Evolutionary conservation across 768 basidiomycete genomes (phyloP), one percentile per base, ranked within the genome.

Genomic region (Phaeotremella fagi): DNA sequence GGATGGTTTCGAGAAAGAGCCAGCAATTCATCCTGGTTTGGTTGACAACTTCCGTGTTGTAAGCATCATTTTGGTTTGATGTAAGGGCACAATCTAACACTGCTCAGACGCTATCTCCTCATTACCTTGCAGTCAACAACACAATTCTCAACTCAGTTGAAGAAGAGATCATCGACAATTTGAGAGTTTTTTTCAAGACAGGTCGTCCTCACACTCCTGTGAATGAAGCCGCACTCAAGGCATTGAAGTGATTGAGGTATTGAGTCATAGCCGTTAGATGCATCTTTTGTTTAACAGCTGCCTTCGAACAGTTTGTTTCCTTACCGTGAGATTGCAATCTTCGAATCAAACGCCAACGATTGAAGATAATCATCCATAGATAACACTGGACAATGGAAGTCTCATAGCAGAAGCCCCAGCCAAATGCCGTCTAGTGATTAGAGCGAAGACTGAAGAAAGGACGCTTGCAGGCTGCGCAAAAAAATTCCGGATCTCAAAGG

Each of bases 1-100:
- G 1, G 73, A 73, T 33, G 72, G 72, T 9, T 72, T 66, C 45
- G 70, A 68, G 47, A 51, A 59, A 20, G 73, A 75, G 42, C 73
- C 73, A 0, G 28, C 41, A 22, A 52, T 72, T 16, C 54, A 68
- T 18, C 66, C 63, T 0, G 62, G 52, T 18, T 53, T 70, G 9
- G 37, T 63, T 12, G 42, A 15, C 48, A 48, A 12, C 50, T 38
- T 12, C 45, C 58, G 23, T 59, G 64, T 38, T 28, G 50, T 52
- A 16, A 44, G 50, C n/a, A 27, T n/a, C 33, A n/a, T 35, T 35
- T 35, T 9, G 33, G 11, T 9, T 43, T 7, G 42, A 24, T 15
- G 26, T 26, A 4, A 4, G 22, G 22, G 24, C 45, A 23, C 12
- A 46, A 35, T 9, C 33, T n/a, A 9, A n/a, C n/a, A 9, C 45